Conservation (phyloP, 257 asterid genomes). For the Lycium ferocissimum region DNA sequence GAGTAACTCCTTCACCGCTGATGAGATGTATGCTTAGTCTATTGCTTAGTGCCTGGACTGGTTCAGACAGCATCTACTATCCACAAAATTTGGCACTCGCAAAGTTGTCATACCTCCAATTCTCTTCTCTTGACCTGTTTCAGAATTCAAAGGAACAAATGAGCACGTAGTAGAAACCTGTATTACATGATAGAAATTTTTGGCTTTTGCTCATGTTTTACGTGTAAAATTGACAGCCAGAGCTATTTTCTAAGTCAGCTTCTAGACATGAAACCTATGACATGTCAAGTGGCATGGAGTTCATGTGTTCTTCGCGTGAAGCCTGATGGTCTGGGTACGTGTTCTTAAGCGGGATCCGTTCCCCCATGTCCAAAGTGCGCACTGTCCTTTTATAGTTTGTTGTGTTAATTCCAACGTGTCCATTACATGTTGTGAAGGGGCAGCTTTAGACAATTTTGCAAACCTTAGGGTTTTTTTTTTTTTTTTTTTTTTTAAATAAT, state of each 20-base stretch:
- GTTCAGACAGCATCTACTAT: background rate
- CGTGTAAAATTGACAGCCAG: background rate
- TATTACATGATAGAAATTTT: background rate
- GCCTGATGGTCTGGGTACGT: background rate
- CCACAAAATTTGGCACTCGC: background rate
- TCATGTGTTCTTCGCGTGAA: background rate
- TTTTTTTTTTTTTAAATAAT: background rate
- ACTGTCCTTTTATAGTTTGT: background rate
- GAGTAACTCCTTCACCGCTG: slow-evolving; percentile 22
- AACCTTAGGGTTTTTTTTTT: background rate
- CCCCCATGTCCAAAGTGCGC: background rate
- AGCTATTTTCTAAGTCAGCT: background rate
- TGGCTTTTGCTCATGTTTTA: background rate
- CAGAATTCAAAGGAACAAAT: slow-evolving; percentile 12
- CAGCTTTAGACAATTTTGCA: background rate
- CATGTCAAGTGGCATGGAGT: background rate
- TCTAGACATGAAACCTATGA: background rate
- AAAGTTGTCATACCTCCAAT: background rate
- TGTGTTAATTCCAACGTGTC: background rate
- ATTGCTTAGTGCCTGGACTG: background rate
- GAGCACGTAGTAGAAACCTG: slow-evolving; percentile 5
- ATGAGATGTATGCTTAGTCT: background rate
- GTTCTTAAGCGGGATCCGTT: background rate
- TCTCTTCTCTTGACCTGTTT: background rate
- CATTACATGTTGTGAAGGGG: background rate